A percentile compares a stretch with the other conserved stretches of the same genome.
These are phyloP conservation scores for Malus sylvestris DNA, from an alignment of 306 rosid genomes.

Conservation along the genomic window DNA sequence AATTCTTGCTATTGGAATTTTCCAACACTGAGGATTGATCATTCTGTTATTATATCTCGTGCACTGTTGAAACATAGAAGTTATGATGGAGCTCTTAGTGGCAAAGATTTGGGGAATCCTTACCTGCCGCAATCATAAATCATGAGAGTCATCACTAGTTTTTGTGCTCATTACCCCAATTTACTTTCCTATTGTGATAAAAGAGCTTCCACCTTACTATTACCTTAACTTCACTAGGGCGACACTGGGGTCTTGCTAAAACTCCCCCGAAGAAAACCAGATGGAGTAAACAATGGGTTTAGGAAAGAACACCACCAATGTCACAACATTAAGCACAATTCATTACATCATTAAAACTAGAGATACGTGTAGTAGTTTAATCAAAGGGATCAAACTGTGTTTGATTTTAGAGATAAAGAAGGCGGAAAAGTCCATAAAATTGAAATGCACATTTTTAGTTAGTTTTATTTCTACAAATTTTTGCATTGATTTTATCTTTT, in stretches of 20 bases:
- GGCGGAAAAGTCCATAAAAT: neutral
- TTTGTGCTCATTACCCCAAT: slow-evolving; percentile 2
- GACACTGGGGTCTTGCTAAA: neutral
- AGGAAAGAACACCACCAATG: neutral
- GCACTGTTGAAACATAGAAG: slow-evolving; percentile 6
- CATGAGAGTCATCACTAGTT: neutral
- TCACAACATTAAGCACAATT: too few relatives aligned
- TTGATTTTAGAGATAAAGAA: neutral
- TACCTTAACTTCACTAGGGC: neutral
- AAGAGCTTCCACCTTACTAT: neutral
- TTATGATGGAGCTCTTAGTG: slow-evolving; percentile 39
- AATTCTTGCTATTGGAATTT: neutral
- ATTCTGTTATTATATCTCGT: neutral
- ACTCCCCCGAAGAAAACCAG: neutral
- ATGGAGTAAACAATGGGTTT: neutral
- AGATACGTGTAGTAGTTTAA: neutral
- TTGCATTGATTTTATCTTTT: neutral
- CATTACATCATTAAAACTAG: too few relatives aligned
- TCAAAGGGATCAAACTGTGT: neutral
- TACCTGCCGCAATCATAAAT: slow-evolving; percentile 23
- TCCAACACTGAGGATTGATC: neutral
- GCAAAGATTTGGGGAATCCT: slow-evolving; percentile 31
- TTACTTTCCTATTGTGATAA: neutral
- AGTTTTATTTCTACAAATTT: neutral
- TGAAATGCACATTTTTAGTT: neutral